These are phyloP conservation scores for Vicia villosa DNA, from an alignment of 306 rosid species.

Conservation along the genomic window DNA sequence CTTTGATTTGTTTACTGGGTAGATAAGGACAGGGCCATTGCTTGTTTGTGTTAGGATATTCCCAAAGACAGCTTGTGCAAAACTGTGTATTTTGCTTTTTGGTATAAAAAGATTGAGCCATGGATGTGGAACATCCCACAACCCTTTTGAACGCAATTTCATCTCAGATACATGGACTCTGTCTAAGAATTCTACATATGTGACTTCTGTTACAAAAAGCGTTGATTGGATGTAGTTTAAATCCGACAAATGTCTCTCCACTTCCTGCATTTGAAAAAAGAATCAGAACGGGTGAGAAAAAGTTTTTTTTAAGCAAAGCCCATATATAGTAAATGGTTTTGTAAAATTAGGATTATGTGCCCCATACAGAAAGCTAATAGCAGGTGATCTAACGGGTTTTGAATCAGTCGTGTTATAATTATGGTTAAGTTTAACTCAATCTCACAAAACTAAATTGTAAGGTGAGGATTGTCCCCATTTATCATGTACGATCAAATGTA, in stretches of 20 bases:
- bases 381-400: no score
- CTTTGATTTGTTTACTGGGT: conserved; percentile 88
- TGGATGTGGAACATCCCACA: conserved; percentile 98
- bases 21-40: conserved; percentile 83
- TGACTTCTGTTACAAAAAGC: conserved; percentile 73
- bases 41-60: conserved; percentile 67
- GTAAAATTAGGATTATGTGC: no score
- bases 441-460: no score
- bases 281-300: conserved; percentile 9
- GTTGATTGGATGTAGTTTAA: conserved; percentile 79
- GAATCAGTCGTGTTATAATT: no score
- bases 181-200: conserved; percentile 80
- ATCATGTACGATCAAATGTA: no score
- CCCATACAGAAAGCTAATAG: background rate
- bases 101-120: conserved; percentile 98
- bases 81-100: conserved; percentile 70
- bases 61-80: conserved; percentile 81
- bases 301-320: background rate
- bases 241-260: conserved; percentile 47
- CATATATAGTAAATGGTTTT: background rate
- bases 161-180: conserved; percentile 90
- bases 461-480: no score
- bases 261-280: conserved; percentile 56
- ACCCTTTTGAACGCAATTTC: conserved; percentile 80
- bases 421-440: no score